Conservation (phyloP, 176 grass and related monocot genomes). For the Carex cristatella region DNA sequence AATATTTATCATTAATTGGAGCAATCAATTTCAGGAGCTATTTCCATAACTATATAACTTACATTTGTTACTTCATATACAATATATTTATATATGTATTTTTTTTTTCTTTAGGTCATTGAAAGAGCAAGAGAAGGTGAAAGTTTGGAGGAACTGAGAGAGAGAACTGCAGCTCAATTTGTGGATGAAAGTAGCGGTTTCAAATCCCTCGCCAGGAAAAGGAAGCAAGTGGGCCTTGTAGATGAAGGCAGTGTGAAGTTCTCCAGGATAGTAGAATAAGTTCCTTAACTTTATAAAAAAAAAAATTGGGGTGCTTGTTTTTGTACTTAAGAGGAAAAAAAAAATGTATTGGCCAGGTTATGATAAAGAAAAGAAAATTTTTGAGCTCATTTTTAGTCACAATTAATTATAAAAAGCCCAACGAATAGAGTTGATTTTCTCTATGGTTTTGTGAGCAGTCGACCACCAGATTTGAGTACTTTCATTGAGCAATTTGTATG, state of each 20-base stretch:
- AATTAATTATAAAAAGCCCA: background rate
- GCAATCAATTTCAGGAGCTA: background rate
- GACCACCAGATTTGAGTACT: background rate
- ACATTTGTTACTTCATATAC: background rate
- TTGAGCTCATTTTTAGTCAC: background rate
- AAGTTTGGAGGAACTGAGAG: conserved; percentile 82
- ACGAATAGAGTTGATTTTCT: background rate
- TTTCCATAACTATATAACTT: background rate
- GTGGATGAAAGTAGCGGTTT: conserved; percentile 61
- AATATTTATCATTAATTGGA: background rate
- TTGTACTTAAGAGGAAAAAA: background rate
- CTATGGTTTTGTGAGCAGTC: background rate
- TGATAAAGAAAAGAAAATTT: background rate
- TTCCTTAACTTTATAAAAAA: background rate
- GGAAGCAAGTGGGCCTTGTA: conserved; percentile 50
- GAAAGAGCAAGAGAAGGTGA: conserved; percentile 89
- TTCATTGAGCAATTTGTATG: too few relatives aligned
- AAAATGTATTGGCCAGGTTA: background rate
- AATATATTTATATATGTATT: conserved; percentile 4
- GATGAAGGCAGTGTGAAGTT: conserved; percentile 64
- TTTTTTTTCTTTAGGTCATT: conserved; percentile 46
- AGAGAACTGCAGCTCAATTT: conserved; percentile 68
- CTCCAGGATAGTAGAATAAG: conserved; percentile 61
- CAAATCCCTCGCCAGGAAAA: conserved; percentile 63
- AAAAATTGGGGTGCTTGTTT: background rate